phyloP scores from a whole-genome alignment of 1,284 basidiomycete genomes.

The Mycena citricolor region DNA sequence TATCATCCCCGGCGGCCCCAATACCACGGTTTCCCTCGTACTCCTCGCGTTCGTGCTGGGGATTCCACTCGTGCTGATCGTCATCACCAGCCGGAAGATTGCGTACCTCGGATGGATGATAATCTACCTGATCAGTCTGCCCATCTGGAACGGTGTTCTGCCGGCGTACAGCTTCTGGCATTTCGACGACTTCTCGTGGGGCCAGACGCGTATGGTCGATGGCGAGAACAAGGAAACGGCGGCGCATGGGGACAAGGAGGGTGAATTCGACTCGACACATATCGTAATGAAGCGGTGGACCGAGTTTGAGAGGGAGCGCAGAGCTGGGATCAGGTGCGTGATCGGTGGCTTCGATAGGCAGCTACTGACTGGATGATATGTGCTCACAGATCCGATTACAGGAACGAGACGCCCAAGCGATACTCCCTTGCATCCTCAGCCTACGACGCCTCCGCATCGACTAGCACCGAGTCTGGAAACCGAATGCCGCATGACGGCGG shows the following conservation, averaged over 20 bases:
- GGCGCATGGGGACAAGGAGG: constrained; percentile 84
- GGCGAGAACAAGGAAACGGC: constrained; percentile 72
- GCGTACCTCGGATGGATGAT: constrained; percentile 98
- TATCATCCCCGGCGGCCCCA: constrained; percentile 75
- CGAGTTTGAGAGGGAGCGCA: constrained; percentile 94
- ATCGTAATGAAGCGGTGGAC: constrained; percentile 99
- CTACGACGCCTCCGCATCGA: no score
- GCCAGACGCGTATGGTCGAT: constrained; percentile 87
- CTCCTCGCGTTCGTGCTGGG: constrained; percentile 93
- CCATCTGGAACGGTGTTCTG: constrained; percentile 94
- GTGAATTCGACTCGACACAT: constrained; percentile 93
- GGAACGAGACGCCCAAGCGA: no score
- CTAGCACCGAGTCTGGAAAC: no score
- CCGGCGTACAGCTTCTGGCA: constrained; percentile 98
- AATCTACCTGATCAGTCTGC: constrained; percentile 89
- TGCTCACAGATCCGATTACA: no score
- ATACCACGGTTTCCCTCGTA: constrained; percentile 90
- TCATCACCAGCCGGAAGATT: constrained; percentile 91
- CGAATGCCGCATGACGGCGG: no score
- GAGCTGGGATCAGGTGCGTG: no score
- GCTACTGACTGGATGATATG: no score
- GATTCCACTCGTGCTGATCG: constrained; percentile 92
- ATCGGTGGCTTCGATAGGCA: no score
- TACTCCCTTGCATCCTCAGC: no score
- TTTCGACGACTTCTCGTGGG: constrained; percentile 99